Conservation (phyloP, 1,284 basidiomycete genomes). For the Pterula multifida region DNA sequence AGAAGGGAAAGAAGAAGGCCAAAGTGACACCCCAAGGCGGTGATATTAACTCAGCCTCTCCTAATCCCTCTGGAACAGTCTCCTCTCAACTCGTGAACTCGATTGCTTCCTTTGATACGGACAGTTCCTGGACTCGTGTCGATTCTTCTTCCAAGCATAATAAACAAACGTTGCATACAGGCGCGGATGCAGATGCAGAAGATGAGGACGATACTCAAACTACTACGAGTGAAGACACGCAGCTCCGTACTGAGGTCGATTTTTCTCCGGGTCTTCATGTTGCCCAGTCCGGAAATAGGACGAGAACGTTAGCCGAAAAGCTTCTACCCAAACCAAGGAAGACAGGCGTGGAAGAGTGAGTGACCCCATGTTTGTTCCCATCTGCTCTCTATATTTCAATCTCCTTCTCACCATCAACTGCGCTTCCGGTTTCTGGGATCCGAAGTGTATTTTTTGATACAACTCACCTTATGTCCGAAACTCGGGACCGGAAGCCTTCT, state of each 20-base stretch:
- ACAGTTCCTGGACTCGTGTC: constrained; percentile 40
- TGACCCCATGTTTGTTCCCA: constrained; percentile 12
- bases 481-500: background rate
- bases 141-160: constrained; percentile 15
- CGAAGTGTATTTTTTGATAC: background rate
- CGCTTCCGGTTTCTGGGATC: background rate
- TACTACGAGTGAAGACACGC: constrained; percentile 21
- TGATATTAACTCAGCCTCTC: constrained; percentile 1
- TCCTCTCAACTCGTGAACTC: constrained; percentile 9
- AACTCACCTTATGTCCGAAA: constrained; percentile 1
- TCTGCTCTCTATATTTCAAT: constrained; percentile 6
- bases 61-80: constrained; percentile 1
- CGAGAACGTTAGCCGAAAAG: constrained; percentile 44
- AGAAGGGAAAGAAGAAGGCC: constrained; percentile 26
- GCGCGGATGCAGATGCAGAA: constrained; percentile 7
- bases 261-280: constrained; percentile 9
- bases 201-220: constrained; percentile 5
- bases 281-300: constrained; percentile 14
- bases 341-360: constrained; percentile 58
- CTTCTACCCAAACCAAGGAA: constrained; percentile 44
- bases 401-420: constrained; percentile 9
- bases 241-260: constrained; percentile 19
- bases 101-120: constrained; percentile 21
- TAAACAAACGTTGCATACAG: constrained; percentile 9
- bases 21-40: constrained; percentile 9